phyloP scores from a whole-genome alignment of 108 stramenopile genomes.

The Discostella stelligeroides region DNA sequence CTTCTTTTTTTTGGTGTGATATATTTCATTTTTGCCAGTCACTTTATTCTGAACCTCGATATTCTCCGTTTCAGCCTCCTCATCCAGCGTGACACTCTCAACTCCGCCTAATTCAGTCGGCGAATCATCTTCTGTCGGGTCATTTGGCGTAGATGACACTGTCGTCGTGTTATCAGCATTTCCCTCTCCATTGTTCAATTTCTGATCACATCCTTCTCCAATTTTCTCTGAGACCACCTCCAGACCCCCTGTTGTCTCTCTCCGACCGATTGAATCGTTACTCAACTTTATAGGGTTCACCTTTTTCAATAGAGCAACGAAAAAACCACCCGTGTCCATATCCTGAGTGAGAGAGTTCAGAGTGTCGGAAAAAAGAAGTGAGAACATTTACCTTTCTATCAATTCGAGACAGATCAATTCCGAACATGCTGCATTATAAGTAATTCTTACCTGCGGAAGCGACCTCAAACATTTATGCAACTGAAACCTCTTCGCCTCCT shows the following conservation, averaged over 20 bases:
- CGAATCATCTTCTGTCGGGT: slow-evolving; percentile 23
- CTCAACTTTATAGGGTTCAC: slow-evolving; percentile 61
- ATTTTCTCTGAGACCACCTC: slow-evolving; percentile 22
- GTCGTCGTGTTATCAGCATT: slow-evolving; percentile 2
- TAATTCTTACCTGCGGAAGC: slow-evolving; percentile 71
- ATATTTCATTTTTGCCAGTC: slow-evolving; percentile 33
- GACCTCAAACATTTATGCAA: slow-evolving; percentile 92
- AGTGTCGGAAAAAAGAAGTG: background rate
- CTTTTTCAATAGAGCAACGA: slow-evolving; percentile 92
- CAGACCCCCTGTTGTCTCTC: slow-evolving; percentile 31
- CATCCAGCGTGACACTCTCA: slow-evolving; percentile 5
- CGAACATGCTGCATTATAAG: background rate
- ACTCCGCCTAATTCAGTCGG: slow-evolving; percentile 18
- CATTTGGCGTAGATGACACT: slow-evolving; percentile 10
- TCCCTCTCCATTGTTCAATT: slow-evolving; percentile 14
- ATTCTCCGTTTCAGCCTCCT: slow-evolving; percentile 16
- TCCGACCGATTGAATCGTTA: slow-evolving; percentile 37
- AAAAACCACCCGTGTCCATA: slow-evolving; percentile 98
- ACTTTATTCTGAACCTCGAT: slow-evolving; percentile 30
- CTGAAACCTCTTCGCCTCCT: slow-evolving; percentile 74
- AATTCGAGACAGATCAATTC: background rate
- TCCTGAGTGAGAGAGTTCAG: slow-evolving; percentile 50
- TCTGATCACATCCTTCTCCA: slow-evolving; percentile 14
- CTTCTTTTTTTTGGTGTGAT: slow-evolving; percentile 43
- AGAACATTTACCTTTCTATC: too few relatives aligned